Conservation (phyloP, 2,329 filamentous ascomycete genomes). For the Cladosporium austrohemisphaericum region DNA sequence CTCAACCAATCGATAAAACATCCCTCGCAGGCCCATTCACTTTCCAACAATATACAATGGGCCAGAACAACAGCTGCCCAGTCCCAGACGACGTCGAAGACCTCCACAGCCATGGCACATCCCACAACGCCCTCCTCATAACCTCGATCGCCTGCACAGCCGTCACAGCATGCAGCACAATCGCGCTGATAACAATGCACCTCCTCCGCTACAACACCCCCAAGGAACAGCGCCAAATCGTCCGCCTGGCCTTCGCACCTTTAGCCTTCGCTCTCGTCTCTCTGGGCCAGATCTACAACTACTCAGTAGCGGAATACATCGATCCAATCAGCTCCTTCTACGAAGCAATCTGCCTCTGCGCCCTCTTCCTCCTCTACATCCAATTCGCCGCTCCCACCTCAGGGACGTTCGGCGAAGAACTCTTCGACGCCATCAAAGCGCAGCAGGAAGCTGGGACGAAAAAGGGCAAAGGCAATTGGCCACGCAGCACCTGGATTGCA, state of each 20-base stretch:
- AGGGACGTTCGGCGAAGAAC: slow-evolving; percentile 22
- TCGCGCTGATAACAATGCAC: slow-evolving; percentile 26
- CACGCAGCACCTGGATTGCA: slow-evolving; percentile 25
- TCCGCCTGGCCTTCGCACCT: slow-evolving; percentile 27
- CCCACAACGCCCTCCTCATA: slow-evolving; percentile 22
- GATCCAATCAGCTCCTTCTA: slow-evolving; percentile 29
- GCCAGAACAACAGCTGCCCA: slow-evolving; percentile 19
- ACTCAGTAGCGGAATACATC: slow-evolving; percentile 28
- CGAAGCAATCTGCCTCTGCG: slow-evolving; percentile 29
- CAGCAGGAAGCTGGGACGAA: slow-evolving; percentile 18
- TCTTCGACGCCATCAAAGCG: slow-evolving; percentile 21
- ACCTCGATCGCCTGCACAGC: slow-evolving; percentile 18
- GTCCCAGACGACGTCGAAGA: slow-evolving; percentile 32
- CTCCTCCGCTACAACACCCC: slow-evolving; percentile 28
- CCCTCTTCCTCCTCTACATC: slow-evolving; percentile 27
- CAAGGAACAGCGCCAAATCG: slow-evolving; percentile 31
- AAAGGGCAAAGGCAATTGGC: slow-evolving; percentile 17
- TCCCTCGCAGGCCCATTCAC: too few relatives aligned
- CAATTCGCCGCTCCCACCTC: slow-evolving; percentile 24
- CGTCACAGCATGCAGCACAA: slow-evolving; percentile 20
- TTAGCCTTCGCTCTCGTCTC: slow-evolving; percentile 23
- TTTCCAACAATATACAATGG: not conserved
- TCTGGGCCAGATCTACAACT: slow-evolving; percentile 25
- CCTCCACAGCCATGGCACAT: slow-evolving; percentile 33
- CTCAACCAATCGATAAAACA: too few relatives aligned